These are phyloP conservation scores for Stachybotrys echinatus DNA, from an alignment of 2,329 filamentous ascomycete species.

Conservation along the genomic window DNA sequence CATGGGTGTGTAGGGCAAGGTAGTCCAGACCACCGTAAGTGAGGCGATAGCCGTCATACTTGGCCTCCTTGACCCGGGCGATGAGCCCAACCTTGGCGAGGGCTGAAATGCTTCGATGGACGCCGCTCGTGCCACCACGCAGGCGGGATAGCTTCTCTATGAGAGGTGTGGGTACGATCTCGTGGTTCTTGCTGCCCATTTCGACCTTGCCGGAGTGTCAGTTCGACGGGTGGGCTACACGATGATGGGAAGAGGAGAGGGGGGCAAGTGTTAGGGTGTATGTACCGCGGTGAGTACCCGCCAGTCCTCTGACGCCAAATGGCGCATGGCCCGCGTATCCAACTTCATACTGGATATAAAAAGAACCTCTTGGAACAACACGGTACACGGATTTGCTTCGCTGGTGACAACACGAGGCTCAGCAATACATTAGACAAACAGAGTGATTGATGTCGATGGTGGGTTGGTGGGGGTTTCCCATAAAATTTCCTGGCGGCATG, in stretches of 20 bases:
- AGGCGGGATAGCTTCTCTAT: conserved; percentile 82
- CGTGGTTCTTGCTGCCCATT: conserved; percentile 91
- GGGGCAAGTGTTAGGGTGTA: conserved; percentile 14
- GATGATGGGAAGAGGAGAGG: background rate
- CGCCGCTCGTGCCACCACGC: conserved; percentile 69
- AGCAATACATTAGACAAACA: too few species aligned
- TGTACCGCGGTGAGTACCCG: conserved; percentile 84
- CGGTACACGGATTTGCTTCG: too few species aligned
- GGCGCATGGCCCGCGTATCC: conserved; percentile 88
- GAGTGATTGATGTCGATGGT: too few species aligned
- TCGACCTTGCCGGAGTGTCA: conserved; percentile 62
- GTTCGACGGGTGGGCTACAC: conserved; percentile 26
- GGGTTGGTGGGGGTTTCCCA: too few species aligned
- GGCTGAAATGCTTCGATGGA: conserved; percentile 81
- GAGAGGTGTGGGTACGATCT: conserved; percentile 85
- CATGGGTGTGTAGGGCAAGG: conserved; percentile 87
- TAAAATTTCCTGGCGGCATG: too few species aligned
- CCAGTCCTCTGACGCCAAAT: conserved; percentile 92
- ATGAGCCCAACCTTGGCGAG: conserved; percentile 92
- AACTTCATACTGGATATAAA: conserved; percentile 68
- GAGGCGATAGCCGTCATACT: conserved; percentile 94
- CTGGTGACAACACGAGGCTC: too few species aligned
- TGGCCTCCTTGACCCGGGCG: conserved; percentile 87
- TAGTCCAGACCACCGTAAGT: conserved; percentile 98
- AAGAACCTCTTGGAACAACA: conserved; percentile 1